Conservation (phyloP, 495 filamentous ascomycete genomes). For the Neurospora terricola region DNA sequence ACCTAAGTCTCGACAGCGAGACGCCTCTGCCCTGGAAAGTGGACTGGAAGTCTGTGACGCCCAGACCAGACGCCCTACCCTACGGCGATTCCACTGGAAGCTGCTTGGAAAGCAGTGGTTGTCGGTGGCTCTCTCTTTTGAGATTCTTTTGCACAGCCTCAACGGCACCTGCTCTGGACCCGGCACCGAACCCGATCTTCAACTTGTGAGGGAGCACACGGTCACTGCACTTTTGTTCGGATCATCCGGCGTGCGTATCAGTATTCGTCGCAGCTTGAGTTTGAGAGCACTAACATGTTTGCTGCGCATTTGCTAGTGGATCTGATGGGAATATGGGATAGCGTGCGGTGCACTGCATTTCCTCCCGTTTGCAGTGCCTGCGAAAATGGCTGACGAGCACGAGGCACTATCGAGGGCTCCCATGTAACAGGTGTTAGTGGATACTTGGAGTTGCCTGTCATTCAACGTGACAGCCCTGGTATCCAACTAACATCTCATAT, state of each 20-base stretch:
- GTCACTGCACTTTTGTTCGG: neutral
- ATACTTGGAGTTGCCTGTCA: neutral
- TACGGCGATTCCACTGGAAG: neutral
- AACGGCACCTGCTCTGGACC: neutral
- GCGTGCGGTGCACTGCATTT: neutral
- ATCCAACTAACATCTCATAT: neutral
- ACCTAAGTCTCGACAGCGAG: neutral
- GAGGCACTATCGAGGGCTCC: neutral
- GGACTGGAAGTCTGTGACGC: neutral
- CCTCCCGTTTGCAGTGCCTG: neutral
- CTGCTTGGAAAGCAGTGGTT: neutral
- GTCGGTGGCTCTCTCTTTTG: neutral
- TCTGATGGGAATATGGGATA: neutral
- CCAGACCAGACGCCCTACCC: neutral
- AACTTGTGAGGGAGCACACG: neutral
- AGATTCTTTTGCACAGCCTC: neutral
- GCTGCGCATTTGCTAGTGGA: neutral
- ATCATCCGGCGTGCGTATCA: neutral
- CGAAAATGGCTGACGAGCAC: neutral
- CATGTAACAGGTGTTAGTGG: neutral
- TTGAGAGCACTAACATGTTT: neutral
- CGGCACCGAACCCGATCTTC: neutral
- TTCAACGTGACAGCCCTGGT: neutral
- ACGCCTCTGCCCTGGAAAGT: neutral
- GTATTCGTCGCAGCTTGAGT: neutral